Conservation (phyloP, 805 yeast genomes). For the Cyberlindnera meyerae region DNA sequence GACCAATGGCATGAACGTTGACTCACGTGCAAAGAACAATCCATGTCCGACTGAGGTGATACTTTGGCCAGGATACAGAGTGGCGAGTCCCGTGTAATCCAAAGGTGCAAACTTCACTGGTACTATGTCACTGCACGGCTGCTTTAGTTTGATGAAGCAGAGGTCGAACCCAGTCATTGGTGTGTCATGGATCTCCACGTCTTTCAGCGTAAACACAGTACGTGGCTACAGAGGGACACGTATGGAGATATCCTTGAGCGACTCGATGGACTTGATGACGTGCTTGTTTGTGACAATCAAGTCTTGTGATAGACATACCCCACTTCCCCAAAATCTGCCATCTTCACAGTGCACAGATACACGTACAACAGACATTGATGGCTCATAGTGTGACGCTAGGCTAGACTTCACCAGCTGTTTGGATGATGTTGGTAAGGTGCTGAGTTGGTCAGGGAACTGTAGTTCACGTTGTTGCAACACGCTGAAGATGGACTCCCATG, state of each 20-base stretch:
- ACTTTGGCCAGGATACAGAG: constrained; percentile 13
- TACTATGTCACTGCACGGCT: constrained; percentile 2
- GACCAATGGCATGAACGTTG: constrained; percentile 18
- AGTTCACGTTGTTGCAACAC: constrained; percentile 10
- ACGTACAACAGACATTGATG: constrained; percentile 20
- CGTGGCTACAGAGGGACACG: constrained; percentile 9
- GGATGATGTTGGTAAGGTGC: background rate
- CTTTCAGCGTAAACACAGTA: constrained; percentile 3
- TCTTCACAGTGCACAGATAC: constrained; percentile 16
- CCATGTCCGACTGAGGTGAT: constrained; percentile 27
- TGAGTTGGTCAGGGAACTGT: constrained; percentile 1
- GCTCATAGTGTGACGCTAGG: constrained; percentile 13
- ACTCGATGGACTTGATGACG: constrained; percentile 19
- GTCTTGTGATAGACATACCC: constrained; percentile 16
- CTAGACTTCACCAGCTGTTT: too few relatives aligned
- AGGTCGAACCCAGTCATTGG: constrained; percentile 26
- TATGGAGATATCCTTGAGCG: constrained; percentile 11
- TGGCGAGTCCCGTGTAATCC: constrained; percentile 1
- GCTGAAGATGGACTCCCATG: constrained; percentile 23
- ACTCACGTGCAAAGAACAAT: constrained; percentile 14
- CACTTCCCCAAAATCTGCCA: constrained; percentile 28
- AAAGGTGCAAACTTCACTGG: constrained; percentile 13
- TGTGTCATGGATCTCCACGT: constrained; percentile 12
- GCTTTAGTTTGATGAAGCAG: constrained; percentile 19
- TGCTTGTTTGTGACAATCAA: constrained; percentile 25